These are phyloP conservation scores for Ogataea allantospora DNA, from an alignment of 805 yeast species.

Conservation along the genomic window DNA sequence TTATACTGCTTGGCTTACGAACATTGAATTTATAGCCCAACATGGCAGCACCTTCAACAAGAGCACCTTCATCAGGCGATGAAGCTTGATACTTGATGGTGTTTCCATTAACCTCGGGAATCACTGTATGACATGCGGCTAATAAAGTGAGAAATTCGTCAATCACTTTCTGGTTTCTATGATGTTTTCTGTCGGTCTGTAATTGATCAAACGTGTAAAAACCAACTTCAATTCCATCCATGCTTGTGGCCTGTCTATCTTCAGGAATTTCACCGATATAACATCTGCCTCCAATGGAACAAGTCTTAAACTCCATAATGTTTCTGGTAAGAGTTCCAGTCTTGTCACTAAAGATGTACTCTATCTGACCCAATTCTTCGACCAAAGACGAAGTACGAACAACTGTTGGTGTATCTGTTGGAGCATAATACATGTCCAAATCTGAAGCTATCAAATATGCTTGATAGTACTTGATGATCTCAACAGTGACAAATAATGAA, in stretches of 20 bases:
- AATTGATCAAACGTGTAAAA: conserved; percentile 69
- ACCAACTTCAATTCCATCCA: conserved; percentile 82
- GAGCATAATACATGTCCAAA: conserved; percentile 85
- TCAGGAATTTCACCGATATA: conserved; percentile 90
- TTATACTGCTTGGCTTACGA: conserved; percentile 81
- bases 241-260: conserved; percentile 66
- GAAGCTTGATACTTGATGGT: conserved; percentile 94
- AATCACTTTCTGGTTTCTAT: conserved; percentile 47
- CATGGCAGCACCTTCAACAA: conserved; percentile 93
- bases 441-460: conserved; percentile 93
- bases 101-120: conserved; percentile 78
- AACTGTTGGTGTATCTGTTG: conserved; percentile 89
- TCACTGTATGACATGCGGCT: conserved; percentile 96
- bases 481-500: conserved; percentile 93
- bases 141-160: conserved; percentile 79
- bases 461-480: conserved; percentile 91
- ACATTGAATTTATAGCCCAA: conserved; percentile 82
- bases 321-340: conserved; percentile 96
- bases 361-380: conserved; percentile 96
- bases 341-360: conserved; percentile 93
- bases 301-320: conserved; percentile 93
- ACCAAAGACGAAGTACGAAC: conserved; percentile 94
- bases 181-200: conserved; percentile 39
- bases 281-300: conserved; percentile 89
- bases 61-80: conserved; percentile 98